Conservation (phyloP, 2,329 filamentous ascomycete species). For the Dichotomopilus funicola region DNA sequence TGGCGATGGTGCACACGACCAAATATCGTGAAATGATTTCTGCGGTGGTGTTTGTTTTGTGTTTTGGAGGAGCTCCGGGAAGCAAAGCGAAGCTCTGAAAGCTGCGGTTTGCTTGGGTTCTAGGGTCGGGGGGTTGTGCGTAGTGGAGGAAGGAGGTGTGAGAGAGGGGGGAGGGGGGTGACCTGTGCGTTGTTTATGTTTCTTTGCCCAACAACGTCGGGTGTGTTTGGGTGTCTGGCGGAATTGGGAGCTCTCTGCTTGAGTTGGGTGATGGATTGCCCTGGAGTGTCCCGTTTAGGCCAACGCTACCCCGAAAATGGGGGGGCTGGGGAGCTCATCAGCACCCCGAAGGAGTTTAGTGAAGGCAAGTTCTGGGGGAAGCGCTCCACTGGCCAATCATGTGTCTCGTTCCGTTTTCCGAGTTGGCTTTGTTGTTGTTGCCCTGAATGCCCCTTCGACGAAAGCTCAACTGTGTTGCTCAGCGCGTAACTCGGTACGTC, state of each 20-base stretch:
- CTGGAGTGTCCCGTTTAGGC: neutral
- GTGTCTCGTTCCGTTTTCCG: neutral
- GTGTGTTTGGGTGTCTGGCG: constrained; percentile 10
- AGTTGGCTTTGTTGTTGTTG: neutral
- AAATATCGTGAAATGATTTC: too few species aligned
- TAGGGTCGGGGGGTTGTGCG: constrained; percentile 4
- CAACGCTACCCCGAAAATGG: constrained; percentile 8
- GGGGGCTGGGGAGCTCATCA: constrained; percentile 10
- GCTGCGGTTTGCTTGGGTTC: neutral
- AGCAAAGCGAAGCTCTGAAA: neutral
- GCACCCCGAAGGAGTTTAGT: neutral
- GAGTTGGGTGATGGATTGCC: constrained; percentile 1
- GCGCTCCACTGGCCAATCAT: constrained; percentile 7
- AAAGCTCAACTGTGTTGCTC: too few species aligned
- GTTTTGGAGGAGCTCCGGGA: neutral
- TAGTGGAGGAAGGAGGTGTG: constrained; percentile 3
- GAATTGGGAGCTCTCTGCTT: neutral
- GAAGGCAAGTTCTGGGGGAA: constrained; percentile 9
- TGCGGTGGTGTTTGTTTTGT: neutral
- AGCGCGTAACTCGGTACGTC: too few species aligned
- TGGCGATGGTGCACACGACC: constrained; percentile 15
- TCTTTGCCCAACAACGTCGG: constrained; percentile 15
- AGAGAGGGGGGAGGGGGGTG: constrained; percentile 14
- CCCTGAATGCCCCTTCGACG: too few species aligned
- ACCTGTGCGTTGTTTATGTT: constrained; percentile 32